These are phyloP conservation scores for Dunaliella primolecta DNA, from an alignment of 139 green algal species.

Conservation along the genomic window DNA sequence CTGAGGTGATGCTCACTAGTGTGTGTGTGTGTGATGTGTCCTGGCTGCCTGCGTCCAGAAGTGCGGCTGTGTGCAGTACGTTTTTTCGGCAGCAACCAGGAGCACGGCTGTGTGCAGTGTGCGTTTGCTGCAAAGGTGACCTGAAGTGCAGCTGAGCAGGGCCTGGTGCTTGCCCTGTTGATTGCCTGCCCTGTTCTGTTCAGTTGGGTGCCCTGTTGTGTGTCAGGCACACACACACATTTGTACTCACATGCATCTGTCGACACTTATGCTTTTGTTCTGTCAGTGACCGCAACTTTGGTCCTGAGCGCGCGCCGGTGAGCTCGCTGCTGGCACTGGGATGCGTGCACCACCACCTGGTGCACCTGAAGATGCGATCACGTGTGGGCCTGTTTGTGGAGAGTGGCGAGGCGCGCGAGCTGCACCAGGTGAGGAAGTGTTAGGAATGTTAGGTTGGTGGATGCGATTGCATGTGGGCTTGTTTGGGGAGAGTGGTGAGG, in stretches of 20 bases:
- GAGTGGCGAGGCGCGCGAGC: constrained; percentile 63
- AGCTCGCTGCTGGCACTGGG: constrained; percentile 79
- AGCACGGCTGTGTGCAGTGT: too few species aligned
- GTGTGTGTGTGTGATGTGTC: too few species aligned
- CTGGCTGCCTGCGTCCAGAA: too few species aligned
- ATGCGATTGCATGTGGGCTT: constrained; percentile 68
- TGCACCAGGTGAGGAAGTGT: constrained; percentile 5
- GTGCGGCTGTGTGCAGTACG: too few species aligned
- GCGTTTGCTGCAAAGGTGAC: too few species aligned
- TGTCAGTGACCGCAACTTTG: constrained; percentile 61
- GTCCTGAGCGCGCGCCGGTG: constrained; percentile 70
- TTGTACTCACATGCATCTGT: background rate
- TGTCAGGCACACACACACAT: background rate
- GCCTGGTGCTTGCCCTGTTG: too few species aligned
- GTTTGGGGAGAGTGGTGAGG: constrained; percentile 80
- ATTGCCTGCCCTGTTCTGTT: too few species aligned
- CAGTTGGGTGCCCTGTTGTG: too few species aligned
- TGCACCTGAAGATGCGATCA: constrained; percentile 63
- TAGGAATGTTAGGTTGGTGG: background rate
- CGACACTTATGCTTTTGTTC: too few species aligned
- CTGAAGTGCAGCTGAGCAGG: too few species aligned
- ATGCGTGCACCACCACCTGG: constrained; percentile 86
- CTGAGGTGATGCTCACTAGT: constrained; percentile 52
- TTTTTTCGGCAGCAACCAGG: too few species aligned
- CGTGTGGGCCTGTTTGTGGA: constrained; percentile 81